Percentiles rank a stretch among this genome's conserved stretches.
Evolutionary conservation across 257 asterid species (phyloP).

Genomic region (Rhazya stricta): DNA sequence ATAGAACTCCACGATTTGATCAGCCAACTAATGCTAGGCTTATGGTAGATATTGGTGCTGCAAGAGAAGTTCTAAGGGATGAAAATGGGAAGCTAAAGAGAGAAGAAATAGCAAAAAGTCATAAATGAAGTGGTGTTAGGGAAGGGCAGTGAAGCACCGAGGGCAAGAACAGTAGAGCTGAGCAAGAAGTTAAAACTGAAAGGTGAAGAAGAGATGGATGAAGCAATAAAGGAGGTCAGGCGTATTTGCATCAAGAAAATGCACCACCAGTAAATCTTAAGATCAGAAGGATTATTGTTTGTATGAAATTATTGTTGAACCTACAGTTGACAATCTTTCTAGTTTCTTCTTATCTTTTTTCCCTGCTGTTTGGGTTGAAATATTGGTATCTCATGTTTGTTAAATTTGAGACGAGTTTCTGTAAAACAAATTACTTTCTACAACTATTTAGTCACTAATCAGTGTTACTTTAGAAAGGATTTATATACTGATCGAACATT

Average conservation of each 20-base stretch:
- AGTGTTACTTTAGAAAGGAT: no score
- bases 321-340: no score
- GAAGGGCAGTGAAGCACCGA: constrained; percentile 6
- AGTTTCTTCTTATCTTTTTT: no score
- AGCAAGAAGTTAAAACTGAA: constrained; percentile 8
- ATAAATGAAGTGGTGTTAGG: constrained; percentile 10
- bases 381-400: no score
- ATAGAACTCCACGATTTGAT: constrained; percentile 17
- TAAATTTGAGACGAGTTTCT: no score
- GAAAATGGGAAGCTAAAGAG: constrained; percentile 11
- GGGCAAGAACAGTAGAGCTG: neutral
- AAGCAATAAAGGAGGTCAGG: constrained; percentile 1
- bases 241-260: constrained; percentile 5
- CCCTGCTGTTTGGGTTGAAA: no score
- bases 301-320: no score
- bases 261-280: neutral
- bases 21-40: constrained; percentile 14
- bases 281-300: no score
- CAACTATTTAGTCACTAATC: no score
- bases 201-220: constrained; percentile 12
- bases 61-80: constrained; percentile 9
- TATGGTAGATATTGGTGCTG: constrained; percentile 7
- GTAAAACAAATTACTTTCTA: no score
- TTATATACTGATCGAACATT: no score
- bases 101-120: neutral